Base-by-base conservation (phyloP, 2,329 filamentous ascomycete species). In the Sporothrix mexicana region DNA sequence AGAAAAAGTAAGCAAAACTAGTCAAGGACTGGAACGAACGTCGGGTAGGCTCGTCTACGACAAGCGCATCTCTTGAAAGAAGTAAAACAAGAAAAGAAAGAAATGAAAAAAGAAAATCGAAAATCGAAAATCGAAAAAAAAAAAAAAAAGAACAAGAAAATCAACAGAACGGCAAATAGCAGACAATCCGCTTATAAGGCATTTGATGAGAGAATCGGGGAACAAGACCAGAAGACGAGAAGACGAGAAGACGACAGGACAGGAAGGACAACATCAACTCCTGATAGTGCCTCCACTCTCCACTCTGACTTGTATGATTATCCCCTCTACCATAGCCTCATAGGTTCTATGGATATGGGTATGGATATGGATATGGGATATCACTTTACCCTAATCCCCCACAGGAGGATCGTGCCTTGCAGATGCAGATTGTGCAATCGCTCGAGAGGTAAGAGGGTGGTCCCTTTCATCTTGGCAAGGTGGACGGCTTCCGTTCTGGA, bases 381-480 rank as follows among this genome's bases (percentile, higher is more conserved):
- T 36, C 30, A 36, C 30, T 64, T 45, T 64, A 64, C 36, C 41
- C 41, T 15, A 45, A 64, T n/a, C 47, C 5, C 47, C 15, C 47
- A 15, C 5, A 53, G 6, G 20, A 53, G 23, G 55, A 55, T 8
- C n/a, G 59, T 64, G 59, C 59, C 59, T 45, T 64, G 59, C 41
- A 64, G 59, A 45, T 45, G 59, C 36, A 45, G 41, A 64, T 45
- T 64, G 59, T 64, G 59, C 59, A 45, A 64, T 64, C 59, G 59
- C 30, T 36, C 4, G 30, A 7, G 30, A 36, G 3, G 30, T 36
- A 7, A 36, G 30, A 36, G 7, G 30, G 59, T 20, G 59, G 36
- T 62, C n/a, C 30, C 30, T 53, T 23, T 12, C 12, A 20, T 43
- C 17, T 62, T 43, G 59, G 30, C 51, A n/a, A 8, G 15, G 51